Base-by-base conservation (phyloP, 805 yeast genomes). In the Kuraishia hungarica region DNA sequence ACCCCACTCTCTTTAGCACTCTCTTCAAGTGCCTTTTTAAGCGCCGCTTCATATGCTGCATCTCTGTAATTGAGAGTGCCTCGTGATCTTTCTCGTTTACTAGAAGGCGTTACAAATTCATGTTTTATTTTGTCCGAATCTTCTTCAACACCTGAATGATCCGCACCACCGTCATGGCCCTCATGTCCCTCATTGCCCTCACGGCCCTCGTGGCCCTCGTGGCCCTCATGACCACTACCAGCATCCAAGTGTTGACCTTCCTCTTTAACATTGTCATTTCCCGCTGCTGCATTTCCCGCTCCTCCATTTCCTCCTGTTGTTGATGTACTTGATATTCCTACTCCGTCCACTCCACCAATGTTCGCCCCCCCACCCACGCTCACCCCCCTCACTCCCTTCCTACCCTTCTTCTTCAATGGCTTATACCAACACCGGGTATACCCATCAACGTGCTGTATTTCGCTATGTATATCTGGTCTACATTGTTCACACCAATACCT, bases 401-500 rank as follows among this genome's bases (percentile, higher is more conserved):
- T 39, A 11, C 23, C 46, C 56, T 58, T 71, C 67, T 53, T 62
- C 65, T 60, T 75, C 19, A 71, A 75, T 5, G 80, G 87, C 61
- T 72, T 65, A 63, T 82, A 83, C 59, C 69, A 67, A 29, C 82
- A 74, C 46, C 76, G 78, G 54, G 76, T 77, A 35, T 79, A 79
- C 17, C 76, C 74, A 43, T 76, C 72, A 19, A 73, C 72, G 29
- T 77, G 77, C 17, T 69, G 70, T 19, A 86, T 72, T 53, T 76
- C 59, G 2, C 79, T 69, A 67, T 93, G 99, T 51, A 88, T 71
- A 29, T 88, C 92, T 0, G 97, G 97, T 59, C 84, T 82, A 72
- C 99, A 93, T 60, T 72, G 70, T 67, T 93, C 99, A 75, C 99
- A 93, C 89, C 92, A 90, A 70, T 94, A 93, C 68, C 89, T 89